Conservation (phyloP, 106 monocot species). For the Platanthera zijinensis region DNA sequence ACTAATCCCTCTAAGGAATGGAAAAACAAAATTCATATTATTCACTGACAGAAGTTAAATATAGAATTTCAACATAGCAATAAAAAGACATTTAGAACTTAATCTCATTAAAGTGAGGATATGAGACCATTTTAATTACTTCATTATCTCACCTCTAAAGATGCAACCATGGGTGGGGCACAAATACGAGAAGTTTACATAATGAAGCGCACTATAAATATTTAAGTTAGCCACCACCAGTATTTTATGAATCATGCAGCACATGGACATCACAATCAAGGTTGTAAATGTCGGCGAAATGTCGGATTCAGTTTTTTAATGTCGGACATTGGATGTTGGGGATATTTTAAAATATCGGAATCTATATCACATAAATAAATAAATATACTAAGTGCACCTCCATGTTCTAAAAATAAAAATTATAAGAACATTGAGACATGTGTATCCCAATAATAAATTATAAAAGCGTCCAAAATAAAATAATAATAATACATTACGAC, state of each 20-base stretch:
- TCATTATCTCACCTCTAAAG: background rate
- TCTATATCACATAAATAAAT: no score
- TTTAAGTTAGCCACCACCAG: background rate
- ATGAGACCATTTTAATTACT: background rate
- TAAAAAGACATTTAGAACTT: background rate
- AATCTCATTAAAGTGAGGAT: background rate
- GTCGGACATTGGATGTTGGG: no score
- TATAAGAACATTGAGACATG: no score
- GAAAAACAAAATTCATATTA: background rate
- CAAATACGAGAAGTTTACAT: background rate
- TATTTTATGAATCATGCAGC: background rate
- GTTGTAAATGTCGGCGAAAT: background rate
- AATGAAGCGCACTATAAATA: background rate
- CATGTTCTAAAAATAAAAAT: no score
- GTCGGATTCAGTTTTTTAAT: no score
- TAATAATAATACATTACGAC: no score
- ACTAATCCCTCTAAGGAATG: background rate
- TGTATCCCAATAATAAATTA: no score
- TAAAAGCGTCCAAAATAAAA: no score
- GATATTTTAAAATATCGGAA: no score
- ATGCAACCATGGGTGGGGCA: background rate
- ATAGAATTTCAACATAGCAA: background rate
- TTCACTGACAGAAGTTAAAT: background rate
- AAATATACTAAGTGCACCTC: no score
- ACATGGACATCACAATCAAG: background rate